Evolutionary conservation across 2,329 filamentous ascomycete species (phyloP).

Genomic region (Arthroderma sp.): DNA sequence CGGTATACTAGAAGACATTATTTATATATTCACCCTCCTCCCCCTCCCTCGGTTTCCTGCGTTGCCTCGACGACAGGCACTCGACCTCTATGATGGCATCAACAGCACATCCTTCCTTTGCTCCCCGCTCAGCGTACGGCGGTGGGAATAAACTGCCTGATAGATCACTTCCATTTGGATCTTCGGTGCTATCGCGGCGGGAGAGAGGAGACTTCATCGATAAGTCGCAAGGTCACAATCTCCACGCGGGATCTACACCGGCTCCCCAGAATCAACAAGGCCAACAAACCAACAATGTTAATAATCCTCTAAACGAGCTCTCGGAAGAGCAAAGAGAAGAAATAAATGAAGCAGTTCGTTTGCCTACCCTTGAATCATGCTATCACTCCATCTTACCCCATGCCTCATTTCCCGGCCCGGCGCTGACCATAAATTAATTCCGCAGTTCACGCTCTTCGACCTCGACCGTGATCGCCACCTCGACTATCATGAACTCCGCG

Average conservation of each 20-base stretch:
- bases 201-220: slow-evolving; percentile 11
- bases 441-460: slow-evolving; percentile 84
- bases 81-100: slow-evolving; percentile 25
- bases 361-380: not conserved
- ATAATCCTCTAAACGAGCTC: slow-evolving; percentile 43
- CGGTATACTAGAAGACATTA: no score
- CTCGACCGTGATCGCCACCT: slow-evolving; percentile 88
- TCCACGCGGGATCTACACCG: slow-evolving; percentile 21
- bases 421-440: slow-evolving; percentile 1
- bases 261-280: slow-evolving; percentile 30
- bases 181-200: slow-evolving; percentile 30
- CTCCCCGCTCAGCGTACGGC: slow-evolving; percentile 40
- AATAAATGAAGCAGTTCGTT: slow-evolving; percentile 77
- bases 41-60: no score
- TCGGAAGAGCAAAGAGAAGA: slow-evolving; percentile 85
- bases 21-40: no score
- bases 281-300: slow-evolving; percentile 21
- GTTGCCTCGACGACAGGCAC: no score
- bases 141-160: slow-evolving; percentile 40
- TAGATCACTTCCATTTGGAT: slow-evolving; percentile 32
- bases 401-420: not conserved
- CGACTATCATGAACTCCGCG: slow-evolving; percentile 96
- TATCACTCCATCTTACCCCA: not conserved
- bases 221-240: slow-evolving; percentile 16
- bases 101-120: slow-evolving; percentile 41